Percentiles rank a stretch among this genome's conserved stretches.
phyloP scores from a whole-genome alignment of 345 rosid species.

The Gynandropsis gynandra region DNA sequence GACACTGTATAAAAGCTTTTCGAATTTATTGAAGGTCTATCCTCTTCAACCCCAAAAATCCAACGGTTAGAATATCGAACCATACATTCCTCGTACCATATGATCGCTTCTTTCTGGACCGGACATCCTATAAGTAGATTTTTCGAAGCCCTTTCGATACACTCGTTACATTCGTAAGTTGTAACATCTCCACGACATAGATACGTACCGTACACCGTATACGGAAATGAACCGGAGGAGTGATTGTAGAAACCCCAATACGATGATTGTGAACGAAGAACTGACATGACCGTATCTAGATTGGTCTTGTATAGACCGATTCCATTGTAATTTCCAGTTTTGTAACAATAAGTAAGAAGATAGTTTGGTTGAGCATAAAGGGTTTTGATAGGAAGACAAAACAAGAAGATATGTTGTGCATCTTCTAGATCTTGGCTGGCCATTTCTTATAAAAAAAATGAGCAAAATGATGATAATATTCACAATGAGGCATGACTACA shows the following conservation, averaged over 20 bases:
- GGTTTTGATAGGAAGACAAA: constrained; percentile 1
- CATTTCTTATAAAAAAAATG: background rate
- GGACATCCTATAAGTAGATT: background rate
- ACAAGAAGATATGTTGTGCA: background rate
- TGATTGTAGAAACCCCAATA: background rate
- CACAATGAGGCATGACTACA: background rate
- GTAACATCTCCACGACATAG: constrained; percentile 12
- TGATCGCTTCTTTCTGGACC: constrained; percentile 3
- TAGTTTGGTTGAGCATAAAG: constrained; percentile 9
- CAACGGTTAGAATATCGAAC: background rate
- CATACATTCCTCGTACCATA: constrained; percentile 4
- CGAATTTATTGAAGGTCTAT: constrained; percentile 10
- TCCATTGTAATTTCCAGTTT: background rate
- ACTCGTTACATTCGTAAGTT: background rate
- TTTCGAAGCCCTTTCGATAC: constrained; percentile 9
- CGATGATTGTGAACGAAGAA: constrained; percentile 6
- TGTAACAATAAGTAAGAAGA: background rate
- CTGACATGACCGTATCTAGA: background rate
- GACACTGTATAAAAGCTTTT: constrained; percentile 1
- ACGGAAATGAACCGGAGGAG: background rate
- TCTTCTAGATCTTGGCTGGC: too few relatives aligned
- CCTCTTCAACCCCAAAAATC: background rate
- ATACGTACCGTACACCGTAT: constrained; percentile 2
- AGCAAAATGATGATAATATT: background rate
- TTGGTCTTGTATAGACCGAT: constrained; percentile 4